These are phyloP conservation scores for Claviceps spartinae DNA, from an alignment of 2,329 filamentous ascomycete species.

Conservation along the genomic window DNA sequence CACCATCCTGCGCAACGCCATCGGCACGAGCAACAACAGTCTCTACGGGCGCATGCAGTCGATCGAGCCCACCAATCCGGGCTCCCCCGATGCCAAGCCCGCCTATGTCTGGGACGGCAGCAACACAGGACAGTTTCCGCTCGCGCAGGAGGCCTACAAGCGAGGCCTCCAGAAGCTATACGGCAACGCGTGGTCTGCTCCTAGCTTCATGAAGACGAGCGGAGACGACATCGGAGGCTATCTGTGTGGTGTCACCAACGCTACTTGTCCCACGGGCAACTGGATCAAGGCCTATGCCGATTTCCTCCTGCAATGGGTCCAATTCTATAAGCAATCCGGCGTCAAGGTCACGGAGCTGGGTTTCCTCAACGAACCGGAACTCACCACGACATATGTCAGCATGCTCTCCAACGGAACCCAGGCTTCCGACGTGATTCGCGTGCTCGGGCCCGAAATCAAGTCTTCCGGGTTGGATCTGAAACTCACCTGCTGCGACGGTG, in stretches of 20 bases:
- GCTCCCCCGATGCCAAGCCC: not conserved
- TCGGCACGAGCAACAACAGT: not conserved
- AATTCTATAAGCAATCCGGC: not conserved
- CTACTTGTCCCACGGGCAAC: not conserved
- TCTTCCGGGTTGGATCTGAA: not conserved
- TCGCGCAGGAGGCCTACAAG: not conserved
- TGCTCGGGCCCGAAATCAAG: not conserved
- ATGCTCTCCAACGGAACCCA: not conserved
- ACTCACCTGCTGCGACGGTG: not conserved
- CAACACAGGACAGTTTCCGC: not conserved
- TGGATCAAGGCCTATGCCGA: not conserved
- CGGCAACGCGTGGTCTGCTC: not conserved
- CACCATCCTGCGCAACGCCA: not conserved
- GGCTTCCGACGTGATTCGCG: not conserved
- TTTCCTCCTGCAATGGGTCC: not conserved
- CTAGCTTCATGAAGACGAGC: not conserved
- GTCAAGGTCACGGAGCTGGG: not conserved
- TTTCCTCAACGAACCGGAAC: not conserved
- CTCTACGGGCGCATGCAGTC: not conserved
- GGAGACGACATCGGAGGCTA: not conserved
- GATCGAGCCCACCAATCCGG: not conserved
- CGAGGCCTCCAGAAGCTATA: not conserved
- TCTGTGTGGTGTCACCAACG: not conserved
- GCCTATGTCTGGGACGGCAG: not conserved
- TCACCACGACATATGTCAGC: not conserved